A percentile compares a stretch with the other conserved stretches of the same genome.
Conservation (phyloP, 2,329 filamentous ascomycete species). For the Penicillium sp. region DNA sequence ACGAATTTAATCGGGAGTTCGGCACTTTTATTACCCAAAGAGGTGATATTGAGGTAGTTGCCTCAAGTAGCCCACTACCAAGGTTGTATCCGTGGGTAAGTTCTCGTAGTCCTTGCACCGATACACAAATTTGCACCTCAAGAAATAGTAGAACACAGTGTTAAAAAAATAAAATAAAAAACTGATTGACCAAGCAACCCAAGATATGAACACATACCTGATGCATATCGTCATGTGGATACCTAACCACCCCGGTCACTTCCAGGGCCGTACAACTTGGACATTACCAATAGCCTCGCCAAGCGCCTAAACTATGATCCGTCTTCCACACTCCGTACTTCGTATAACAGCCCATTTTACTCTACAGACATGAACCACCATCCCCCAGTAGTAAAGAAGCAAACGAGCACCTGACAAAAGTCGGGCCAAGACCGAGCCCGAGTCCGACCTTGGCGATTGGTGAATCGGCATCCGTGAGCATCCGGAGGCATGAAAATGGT, state of each 20-base stretch:
- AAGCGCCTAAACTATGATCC: neutral
- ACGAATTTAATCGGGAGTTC: neutral
- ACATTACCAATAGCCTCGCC: neutral
- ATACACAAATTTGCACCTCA: neutral
- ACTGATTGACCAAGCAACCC: neutral
- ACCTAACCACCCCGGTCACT: neutral
- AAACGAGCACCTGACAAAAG: neutral
- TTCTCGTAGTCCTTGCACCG: neutral
- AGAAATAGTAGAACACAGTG: neutral
- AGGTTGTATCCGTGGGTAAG: neutral
- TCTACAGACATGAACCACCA: neutral
- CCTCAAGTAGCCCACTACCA: neutral
- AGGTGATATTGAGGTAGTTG: neutral
- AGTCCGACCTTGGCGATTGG: constrained; percentile 10
- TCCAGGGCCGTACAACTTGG: neutral
- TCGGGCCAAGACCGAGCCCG: neutral
- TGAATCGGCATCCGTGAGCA: constrained; percentile 18
- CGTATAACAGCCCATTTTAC: neutral
- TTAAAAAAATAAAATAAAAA: neutral
- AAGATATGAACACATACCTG: neutral
- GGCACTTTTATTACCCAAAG: constrained; percentile 2
- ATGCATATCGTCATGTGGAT: constrained; percentile 1
- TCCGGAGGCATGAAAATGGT: constrained; percentile 9
- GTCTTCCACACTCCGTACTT: neutral
- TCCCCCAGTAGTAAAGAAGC: neutral